Percentiles rank a stretch among this genome's conserved stretches.
phyloP scores from a whole-genome alignment of 768 basidiomycete genomes.

The Cyclocybe cylindracea region DNA sequence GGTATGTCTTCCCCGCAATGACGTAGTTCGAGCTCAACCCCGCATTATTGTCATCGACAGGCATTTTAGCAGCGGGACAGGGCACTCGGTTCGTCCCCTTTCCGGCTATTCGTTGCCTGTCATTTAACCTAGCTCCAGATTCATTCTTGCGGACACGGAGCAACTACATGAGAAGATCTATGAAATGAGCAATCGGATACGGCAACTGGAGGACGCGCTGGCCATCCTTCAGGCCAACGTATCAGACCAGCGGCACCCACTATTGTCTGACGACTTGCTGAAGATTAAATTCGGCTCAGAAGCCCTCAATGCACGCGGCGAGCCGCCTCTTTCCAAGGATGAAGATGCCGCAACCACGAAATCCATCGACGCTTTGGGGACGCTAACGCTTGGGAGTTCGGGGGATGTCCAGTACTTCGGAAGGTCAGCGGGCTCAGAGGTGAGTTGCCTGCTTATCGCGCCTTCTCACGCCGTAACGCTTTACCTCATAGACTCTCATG shows the following conservation, averaged over 20 bases:
- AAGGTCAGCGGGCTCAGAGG: conserved; percentile 64
- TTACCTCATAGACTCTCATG: conserved; percentile 37
- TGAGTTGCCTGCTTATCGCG: conserved; percentile 18
- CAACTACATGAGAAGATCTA: conserved; percentile 66
- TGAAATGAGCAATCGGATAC: conserved; percentile 68
- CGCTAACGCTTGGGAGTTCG: conserved; percentile 58
- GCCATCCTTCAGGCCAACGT: conserved; percentile 60
- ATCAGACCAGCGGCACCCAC: conserved; percentile 59
- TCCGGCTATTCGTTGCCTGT: neutral
- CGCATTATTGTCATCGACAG: conserved; percentile 20
- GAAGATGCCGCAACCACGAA: conserved; percentile 35
- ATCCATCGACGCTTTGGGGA: conserved; percentile 60
- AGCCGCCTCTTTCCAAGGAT: conserved; percentile 20
- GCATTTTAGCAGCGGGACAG: conserved; percentile 52
- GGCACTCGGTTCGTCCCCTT: conserved; percentile 40
- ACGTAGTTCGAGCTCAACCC: neutral
- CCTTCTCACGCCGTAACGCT: neutral
- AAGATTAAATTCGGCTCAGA: conserved; percentile 61
- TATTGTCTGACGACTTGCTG: conserved; percentile 54
- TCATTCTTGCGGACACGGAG: conserved; percentile 66
- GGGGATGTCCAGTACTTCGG: conserved; percentile 69
- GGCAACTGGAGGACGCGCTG: conserved; percentile 68
- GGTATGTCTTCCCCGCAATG: conserved; percentile 30
- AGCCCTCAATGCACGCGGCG: conserved; percentile 31
- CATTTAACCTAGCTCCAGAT: conserved; percentile 34